These are phyloP conservation scores for Fomitopsis schrenkii DNA, from an alignment of 1,284 basidiomycete genomes.

Conservation along the genomic window DNA sequence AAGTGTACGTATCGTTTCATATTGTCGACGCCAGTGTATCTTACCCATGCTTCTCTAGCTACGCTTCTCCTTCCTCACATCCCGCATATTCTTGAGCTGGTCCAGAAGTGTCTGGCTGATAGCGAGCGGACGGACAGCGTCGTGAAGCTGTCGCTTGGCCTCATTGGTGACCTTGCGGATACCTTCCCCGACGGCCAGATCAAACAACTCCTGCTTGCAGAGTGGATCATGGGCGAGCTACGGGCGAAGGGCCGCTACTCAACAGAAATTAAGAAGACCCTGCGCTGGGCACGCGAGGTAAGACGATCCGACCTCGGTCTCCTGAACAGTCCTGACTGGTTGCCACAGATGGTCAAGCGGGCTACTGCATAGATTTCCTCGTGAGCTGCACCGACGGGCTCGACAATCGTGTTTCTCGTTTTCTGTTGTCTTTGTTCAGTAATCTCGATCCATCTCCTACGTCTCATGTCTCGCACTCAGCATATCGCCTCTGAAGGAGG, in stretches of 20 bases:
- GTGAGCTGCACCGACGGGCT: conserved; percentile 1
- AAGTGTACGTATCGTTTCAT: conserved; percentile 46
- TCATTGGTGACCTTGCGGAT: conserved; percentile 92
- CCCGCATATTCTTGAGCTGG: conserved; percentile 75
- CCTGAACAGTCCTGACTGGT: conserved; percentile 3
- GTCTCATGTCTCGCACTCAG: conserved; percentile 4
- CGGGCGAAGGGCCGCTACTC: conserved; percentile 66
- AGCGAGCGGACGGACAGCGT: conserved; percentile 83
- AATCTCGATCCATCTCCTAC: conserved; percentile 4
- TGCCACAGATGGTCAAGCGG: conserved; percentile 59
- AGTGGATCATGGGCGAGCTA: conserved; percentile 83
- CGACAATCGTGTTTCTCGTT: background rate
- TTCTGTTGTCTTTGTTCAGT: conserved; percentile 1
- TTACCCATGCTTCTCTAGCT: conserved; percentile 33
- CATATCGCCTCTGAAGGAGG: conserved; percentile 11
- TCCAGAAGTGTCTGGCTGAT: conserved; percentile 78
- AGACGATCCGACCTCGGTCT: conserved; percentile 19
- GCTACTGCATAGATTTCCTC: conserved; percentile 51
- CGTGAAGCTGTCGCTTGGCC: conserved; percentile 43
- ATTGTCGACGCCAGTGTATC: conserved; percentile 10
- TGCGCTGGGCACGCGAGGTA: conserved; percentile 83
- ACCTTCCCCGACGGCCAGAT: conserved; percentile 79
- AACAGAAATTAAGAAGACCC: conserved; percentile 70
- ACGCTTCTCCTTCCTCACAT: conserved; percentile 73
- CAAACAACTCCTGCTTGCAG: conserved; percentile 73